A percentile compares a stretch with the other conserved stretches of the same genome.
phyloP scores from a whole-genome alignment of 768 basidiomycete genomes.

The Termitomyces sp. region DNA sequence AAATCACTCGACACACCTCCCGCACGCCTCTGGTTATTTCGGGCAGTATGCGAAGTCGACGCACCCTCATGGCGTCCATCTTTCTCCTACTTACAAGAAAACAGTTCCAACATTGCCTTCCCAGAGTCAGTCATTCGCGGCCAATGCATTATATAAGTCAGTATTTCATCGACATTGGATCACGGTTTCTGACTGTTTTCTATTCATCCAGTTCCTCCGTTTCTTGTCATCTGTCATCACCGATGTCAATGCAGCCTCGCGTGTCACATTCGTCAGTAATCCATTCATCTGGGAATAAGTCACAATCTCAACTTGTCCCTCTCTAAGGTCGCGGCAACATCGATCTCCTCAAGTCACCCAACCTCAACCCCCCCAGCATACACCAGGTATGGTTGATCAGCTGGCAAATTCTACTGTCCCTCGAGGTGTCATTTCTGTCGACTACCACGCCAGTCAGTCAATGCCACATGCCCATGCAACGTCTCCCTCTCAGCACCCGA shows the following conservation, averaged over 20 bases:
- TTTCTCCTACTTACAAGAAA: conserved; percentile 38
- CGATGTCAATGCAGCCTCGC: conserved; percentile 10
- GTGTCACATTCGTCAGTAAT: conserved; percentile 14
- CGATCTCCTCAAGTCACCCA: background rate
- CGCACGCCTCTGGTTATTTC: background rate
- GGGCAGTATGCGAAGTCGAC: conserved; percentile 7
- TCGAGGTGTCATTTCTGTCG: background rate
- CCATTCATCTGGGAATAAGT: background rate
- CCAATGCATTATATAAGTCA: conserved; percentile 52
- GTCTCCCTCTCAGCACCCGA: conserved; percentile 2
- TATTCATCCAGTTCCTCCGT: conserved; percentile 42
- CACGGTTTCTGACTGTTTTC: background rate
- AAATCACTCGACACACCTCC: background rate
- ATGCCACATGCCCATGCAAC: background rate
- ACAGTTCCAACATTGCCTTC: background rate
- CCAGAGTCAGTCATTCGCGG: conserved; percentile 34
- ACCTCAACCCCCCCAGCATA: background rate
- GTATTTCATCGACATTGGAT: conserved; percentile 7
- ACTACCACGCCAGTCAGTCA: background rate
- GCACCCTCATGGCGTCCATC: conserved; percentile 31
- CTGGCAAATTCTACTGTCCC: background rate
- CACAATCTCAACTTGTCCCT: background rate
- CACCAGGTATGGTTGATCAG: background rate
- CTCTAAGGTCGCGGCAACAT: conserved; percentile 6
- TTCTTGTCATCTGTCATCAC: conserved; percentile 36